Percentiles rank a stretch among this genome's conserved stretches.
These are phyloP conservation scores for Crithidia mellificae DNA, from an alignment of 208 protist species.

Conservation along the genomic window DNA sequence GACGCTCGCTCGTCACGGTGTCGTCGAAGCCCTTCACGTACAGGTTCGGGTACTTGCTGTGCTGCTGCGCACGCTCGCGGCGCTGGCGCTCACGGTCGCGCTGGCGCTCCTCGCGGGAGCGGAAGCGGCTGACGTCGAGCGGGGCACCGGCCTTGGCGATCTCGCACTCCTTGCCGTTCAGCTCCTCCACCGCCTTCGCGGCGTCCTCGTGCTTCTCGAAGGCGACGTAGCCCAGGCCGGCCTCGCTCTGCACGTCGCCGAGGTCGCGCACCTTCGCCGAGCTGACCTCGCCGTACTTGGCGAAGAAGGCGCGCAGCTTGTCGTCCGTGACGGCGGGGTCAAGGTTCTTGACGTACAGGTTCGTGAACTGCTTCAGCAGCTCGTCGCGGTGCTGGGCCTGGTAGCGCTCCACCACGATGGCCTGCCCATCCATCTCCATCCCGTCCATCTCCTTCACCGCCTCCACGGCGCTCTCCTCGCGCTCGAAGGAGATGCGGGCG, in stretches of 20 bases:
- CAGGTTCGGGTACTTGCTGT: constrained; percentile 97
- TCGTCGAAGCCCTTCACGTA: constrained; percentile 99
- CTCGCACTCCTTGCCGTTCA: constrained; percentile 81
- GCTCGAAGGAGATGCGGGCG: constrained; percentile 97
- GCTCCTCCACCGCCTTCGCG: constrained; percentile 85
- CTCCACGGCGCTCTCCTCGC: constrained; percentile 91
- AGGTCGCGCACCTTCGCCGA: constrained; percentile 95
- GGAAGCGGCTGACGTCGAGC: constrained; percentile 95
- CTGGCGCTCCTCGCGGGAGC: constrained; percentile 96
- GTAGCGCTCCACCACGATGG: constrained; percentile 94
- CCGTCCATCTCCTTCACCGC: constrained; percentile 91
- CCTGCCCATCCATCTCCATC: constrained; percentile 84
- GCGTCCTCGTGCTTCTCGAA: constrained; percentile 94
- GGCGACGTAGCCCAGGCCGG: constrained; percentile 97
- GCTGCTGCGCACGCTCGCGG: constrained; percentile 91
- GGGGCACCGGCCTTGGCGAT: constrained; percentile 84
- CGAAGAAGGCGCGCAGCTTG: constrained; percentile 93
- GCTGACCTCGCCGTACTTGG: constrained; percentile 95
- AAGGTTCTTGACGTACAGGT: constrained; percentile 99
- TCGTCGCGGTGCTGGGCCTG: constrained; percentile 95
- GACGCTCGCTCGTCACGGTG: constrained; percentile 93
- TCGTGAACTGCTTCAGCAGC: constrained; percentile 95
- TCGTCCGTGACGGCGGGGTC: constrained; percentile 95
- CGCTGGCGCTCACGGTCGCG: constrained; percentile 77
- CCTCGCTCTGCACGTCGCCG: constrained; percentile 76